Percentiles rank a stretch among this genome's conserved stretches.
These are phyloP conservation scores for Fragaria nilgerrensis DNA, from an alignment of 306 rosid species.

Conservation along the genomic window DNA sequence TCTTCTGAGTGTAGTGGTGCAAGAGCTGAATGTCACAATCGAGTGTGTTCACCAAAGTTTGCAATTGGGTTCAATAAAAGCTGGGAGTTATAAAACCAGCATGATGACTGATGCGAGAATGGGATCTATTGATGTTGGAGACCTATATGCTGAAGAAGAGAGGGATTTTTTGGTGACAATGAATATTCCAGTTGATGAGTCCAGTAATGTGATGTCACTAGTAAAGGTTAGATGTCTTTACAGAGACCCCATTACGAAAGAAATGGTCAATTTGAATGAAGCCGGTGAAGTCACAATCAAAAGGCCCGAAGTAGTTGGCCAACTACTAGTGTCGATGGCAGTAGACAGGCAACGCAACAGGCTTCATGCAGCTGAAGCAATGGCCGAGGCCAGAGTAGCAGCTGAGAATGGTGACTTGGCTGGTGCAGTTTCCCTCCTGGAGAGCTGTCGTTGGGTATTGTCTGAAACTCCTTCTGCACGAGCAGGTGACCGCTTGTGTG, in stretches of 20 bases:
- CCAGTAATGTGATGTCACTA: conserved; percentile 54
- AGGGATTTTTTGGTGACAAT: conserved; percentile 75
- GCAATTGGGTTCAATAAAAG: conserved; percentile 57
- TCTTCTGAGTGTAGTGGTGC: conserved; percentile 88
- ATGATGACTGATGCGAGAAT: conserved; percentile 45
- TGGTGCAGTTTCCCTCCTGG: conserved; percentile 67
- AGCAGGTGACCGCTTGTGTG: conserved; percentile 62
- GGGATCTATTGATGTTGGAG: conserved; percentile 73
- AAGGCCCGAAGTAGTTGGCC: conserved; percentile 55
- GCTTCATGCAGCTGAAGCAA: conserved; percentile 63
- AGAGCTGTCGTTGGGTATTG: conserved; percentile 47
- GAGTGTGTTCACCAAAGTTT: conserved; percentile 55
- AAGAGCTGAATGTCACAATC: conserved; percentile 60
- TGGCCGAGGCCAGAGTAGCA: conserved; percentile 69
- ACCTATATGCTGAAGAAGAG: conserved; percentile 90
- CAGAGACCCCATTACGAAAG: conserved; percentile 65
- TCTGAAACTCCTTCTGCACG: conserved; percentile 59
- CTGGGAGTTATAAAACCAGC: conserved; percentile 72
- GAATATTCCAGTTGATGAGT: conserved; percentile 63
- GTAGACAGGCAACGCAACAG: conserved; percentile 86
- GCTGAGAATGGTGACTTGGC: conserved; percentile 70
- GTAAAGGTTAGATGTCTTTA: conserved; percentile 54
- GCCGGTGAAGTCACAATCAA: conserved; percentile 60
- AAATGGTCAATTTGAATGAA: conserved; percentile 45
- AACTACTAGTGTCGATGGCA: conserved; percentile 53